phyloP scores from a whole-genome alignment of 169 alveolate genomes.

The Eimeria necatrix region DNA sequence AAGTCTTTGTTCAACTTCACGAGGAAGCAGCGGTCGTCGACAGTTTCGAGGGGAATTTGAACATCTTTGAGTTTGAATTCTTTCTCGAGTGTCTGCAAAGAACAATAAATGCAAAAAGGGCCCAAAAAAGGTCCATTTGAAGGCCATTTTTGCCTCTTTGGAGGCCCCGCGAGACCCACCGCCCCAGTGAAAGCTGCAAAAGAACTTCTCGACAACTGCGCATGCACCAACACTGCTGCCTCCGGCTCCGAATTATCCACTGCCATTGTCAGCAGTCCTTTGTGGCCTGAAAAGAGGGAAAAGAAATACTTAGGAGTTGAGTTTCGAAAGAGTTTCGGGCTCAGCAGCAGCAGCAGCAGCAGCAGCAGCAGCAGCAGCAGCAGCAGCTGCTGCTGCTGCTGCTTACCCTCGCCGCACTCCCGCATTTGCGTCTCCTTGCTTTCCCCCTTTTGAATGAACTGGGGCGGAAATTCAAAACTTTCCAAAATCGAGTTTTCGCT shows the following conservation, averaged over 20 bases:
- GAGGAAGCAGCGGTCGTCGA: constrained; percentile 67
- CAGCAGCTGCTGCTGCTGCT: background rate
- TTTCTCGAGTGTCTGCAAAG: constrained; percentile 35
- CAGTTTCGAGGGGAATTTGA: constrained; percentile 61
- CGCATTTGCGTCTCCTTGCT: constrained; percentile 33
- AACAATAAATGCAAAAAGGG: background rate
- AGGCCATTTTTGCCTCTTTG: too few relatives aligned
- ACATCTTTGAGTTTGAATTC: constrained; percentile 56
- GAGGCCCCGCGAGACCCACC: background rate
- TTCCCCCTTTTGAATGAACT: background rate
- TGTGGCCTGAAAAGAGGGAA: background rate
- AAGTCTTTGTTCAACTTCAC: background rate
- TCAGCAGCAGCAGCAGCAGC: background rate
- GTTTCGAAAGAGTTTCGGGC: background rate
- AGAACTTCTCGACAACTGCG: constrained; percentile 11
- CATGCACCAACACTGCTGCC: constrained; percentile 66
- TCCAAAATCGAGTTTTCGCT: background rate
- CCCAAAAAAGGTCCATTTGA: too few relatives aligned
- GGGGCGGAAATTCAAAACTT: background rate
- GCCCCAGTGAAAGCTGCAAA: constrained; percentile 47
- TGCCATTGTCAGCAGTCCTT: constrained; percentile 72
- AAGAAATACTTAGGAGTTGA: background rate
- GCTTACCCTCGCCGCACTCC: constrained; percentile 73
- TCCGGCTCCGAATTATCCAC: constrained; percentile 60
- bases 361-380: background rate